Conservation (phyloP, 2,329 filamentous ascomycete species). For the Myriosclerotinia duriaeana region DNA sequence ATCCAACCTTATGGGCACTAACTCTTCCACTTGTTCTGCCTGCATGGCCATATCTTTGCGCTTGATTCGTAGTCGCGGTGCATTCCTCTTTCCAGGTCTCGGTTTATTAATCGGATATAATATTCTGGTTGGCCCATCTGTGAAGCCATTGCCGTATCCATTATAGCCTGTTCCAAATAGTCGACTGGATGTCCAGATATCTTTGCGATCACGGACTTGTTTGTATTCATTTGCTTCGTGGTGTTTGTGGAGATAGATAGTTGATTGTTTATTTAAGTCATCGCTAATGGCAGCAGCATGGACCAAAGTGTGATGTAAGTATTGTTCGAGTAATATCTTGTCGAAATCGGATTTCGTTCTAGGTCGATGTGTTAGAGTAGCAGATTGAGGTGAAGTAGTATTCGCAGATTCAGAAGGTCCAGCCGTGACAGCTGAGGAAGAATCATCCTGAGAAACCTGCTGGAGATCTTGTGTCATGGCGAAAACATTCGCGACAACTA, state of each 20-base stretch:
- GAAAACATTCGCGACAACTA: slow-evolving; percentile 37
- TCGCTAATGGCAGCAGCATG: slow-evolving; percentile 55
- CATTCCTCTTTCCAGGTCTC: slow-evolving; percentile 73
- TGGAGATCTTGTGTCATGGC: slow-evolving; percentile 40
- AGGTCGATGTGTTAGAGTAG: slow-evolving; percentile 35
- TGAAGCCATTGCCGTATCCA: slow-evolving; percentile 85
- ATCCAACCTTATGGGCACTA: slow-evolving; percentile 87
- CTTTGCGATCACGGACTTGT: slow-evolving; percentile 56
- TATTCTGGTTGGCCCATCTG: slow-evolving; percentile 61
- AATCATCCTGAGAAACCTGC: slow-evolving; percentile 30
- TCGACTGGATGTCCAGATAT: slow-evolving; percentile 55
- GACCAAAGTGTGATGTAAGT: slow-evolving; percentile 62
- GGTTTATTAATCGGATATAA: slow-evolving; percentile 78
- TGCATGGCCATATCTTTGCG: slow-evolving; percentile 81
- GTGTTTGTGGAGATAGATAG: slow-evolving; percentile 62
- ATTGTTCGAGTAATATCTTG: slow-evolving; percentile 59
- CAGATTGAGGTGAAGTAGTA: slow-evolving; percentile 29
- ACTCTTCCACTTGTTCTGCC: slow-evolving; percentile 85
- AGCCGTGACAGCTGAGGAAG: slow-evolving; percentile 11
- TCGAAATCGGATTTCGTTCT: slow-evolving; percentile 41
- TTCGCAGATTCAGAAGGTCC: slow-evolving; percentile 29
- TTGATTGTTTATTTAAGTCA: slow-evolving; percentile 51
- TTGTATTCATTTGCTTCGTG: slow-evolving; percentile 71
- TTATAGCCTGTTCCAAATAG: slow-evolving; percentile 76
- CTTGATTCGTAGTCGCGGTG: slow-evolving; percentile 69